Conservation (phyloP, 2,329 filamentous ascomycete genomes). For the Fusarium anthophilum region DNA sequence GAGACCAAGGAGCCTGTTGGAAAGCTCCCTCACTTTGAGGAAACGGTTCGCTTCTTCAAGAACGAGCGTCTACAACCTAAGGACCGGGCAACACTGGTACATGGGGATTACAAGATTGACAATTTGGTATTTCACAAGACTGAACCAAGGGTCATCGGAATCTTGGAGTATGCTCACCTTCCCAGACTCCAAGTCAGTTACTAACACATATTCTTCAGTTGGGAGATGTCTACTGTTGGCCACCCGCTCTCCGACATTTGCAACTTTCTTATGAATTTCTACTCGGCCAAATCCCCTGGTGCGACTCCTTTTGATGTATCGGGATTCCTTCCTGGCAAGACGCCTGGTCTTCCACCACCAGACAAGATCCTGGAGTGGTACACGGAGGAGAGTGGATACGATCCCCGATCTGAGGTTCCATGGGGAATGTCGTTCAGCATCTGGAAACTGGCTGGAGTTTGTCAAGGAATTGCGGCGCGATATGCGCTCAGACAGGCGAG, state of each 20-base stretch:
- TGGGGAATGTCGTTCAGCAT: conserved; percentile 72
- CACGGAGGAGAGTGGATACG: conserved; percentile 69
- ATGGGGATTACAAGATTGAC: conserved; percentile 97
- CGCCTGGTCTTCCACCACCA: conserved; percentile 68
- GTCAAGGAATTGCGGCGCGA: conserved; percentile 91
- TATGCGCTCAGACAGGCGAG: conserved; percentile 89
- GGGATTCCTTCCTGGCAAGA: conserved; percentile 69
- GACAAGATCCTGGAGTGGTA: conserved; percentile 56
- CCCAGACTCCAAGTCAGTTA: not conserved
- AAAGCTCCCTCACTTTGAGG: conserved; percentile 82
- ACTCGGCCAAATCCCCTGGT: conserved; percentile 44
- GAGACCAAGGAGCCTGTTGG: conserved; percentile 83
- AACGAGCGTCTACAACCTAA: conserved; percentile 74
- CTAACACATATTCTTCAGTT: conserved; percentile 56
- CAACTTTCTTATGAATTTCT: conserved; percentile 70
- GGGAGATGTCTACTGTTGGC: conserved; percentile 99
- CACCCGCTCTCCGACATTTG: conserved; percentile 91
- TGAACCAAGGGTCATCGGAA: conserved; percentile 87
- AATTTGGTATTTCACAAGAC: conserved; percentile 91
- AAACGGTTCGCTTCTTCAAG: conserved; percentile 81
- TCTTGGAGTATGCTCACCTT: conserved; percentile 73
- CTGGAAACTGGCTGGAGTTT: conserved; percentile 69
- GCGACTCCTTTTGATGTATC: conserved; percentile 44
- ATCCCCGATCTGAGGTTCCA: conserved; percentile 67
- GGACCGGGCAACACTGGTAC: conserved; percentile 83